A percentile compares a stretch with the other conserved stretches of the same genome.
Conservation (phyloP, 352 stramenopile genomes). For the Blastocystis hominis region DNA sequence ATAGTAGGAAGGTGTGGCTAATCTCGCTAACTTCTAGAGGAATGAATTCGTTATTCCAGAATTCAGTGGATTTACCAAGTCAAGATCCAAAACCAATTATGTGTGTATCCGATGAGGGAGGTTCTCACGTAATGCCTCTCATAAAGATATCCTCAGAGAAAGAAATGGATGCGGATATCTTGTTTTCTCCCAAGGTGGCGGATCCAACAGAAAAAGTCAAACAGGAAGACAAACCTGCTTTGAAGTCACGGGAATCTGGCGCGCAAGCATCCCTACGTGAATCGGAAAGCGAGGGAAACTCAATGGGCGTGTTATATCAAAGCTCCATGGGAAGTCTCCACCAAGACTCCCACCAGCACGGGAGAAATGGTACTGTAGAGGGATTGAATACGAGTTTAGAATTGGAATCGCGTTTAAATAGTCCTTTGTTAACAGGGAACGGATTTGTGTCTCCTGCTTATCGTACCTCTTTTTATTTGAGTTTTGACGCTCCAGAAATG, state of each 20-base stretch:
- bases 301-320: slow-evolving; percentile 39
- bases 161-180: neutral
- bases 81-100: neutral
- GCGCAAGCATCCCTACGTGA: neutral
- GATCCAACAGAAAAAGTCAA: neutral
- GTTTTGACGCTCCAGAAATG: neutral
- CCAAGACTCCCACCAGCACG: neutral
- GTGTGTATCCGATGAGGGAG: neutral
- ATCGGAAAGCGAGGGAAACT: slow-evolving; percentile 42
- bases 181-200: neutral
- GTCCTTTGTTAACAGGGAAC: slow-evolving; percentile 24
- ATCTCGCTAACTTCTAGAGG: neutral
- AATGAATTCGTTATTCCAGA: slow-evolving; percentile 1
- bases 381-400: neutral
- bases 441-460: neutral
- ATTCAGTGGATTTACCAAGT: neutral
- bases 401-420: slow-evolving; percentile 25
- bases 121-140: neutral
- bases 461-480: neutral
- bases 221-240: neutral
- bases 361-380: neutral
- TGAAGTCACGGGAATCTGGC: neutral
- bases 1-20: neutral
- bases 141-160: neutral
- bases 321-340: slow-evolving; percentile 28